Evolutionary conservation across 1,139 yeast genomes (phyloP).

Genomic region (Zygoascus sp.): DNA sequence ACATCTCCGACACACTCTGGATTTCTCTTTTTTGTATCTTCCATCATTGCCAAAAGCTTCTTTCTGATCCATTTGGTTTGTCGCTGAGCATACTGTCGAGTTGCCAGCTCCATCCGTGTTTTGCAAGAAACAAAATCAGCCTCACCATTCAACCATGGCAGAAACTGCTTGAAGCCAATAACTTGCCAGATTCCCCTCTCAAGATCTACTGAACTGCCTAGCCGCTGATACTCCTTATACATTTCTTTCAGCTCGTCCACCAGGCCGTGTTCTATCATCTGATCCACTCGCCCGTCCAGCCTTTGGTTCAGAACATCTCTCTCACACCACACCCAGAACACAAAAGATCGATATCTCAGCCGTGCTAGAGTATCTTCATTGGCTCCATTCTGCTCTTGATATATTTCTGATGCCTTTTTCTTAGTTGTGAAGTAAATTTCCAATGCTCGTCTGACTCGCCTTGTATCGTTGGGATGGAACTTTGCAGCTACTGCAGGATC

Average conservation of each 20-base stretch:
- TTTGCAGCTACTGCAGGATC: slow-evolving; percentile 77
- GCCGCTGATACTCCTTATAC: slow-evolving; percentile 30
- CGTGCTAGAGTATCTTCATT: slow-evolving; percentile 28
- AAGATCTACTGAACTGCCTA: slow-evolving; percentile 35
- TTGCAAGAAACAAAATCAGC: slow-evolving; percentile 44
- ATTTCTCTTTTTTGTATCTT: slow-evolving; percentile 41
- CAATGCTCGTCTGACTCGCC: slow-evolving; percentile 74
- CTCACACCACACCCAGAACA: slow-evolving; percentile 84
- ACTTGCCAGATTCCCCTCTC: slow-evolving; percentile 90
- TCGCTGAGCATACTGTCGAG: slow-evolving; percentile 80
- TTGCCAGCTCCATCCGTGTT: slow-evolving; percentile 74
- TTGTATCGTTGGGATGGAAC: slow-evolving; percentile 85
- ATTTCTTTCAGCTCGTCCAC: slow-evolving; percentile 58
- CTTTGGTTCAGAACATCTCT: slow-evolving; percentile 54
- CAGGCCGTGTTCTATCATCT: slow-evolving; percentile 64
- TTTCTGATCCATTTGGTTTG: slow-evolving; percentile 94
- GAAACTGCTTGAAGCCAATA: slow-evolving; percentile 89
- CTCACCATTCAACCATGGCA: slow-evolving; percentile 60
- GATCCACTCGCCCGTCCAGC: slow-evolving; percentile 74
- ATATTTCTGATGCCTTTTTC: slow-evolving; percentile 63
- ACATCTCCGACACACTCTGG: slow-evolving; percentile 54
- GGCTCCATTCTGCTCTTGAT: slow-evolving; percentile 50
- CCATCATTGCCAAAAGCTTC: slow-evolving; percentile 55
- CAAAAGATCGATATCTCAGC: slow-evolving; percentile 57
- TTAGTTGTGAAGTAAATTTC: slow-evolving; percentile 74